These are phyloP conservation scores for Ceratobasidium papillatum DNA, from an alignment of 1,284 basidiomycete species.

Conservation along the genomic window DNA sequence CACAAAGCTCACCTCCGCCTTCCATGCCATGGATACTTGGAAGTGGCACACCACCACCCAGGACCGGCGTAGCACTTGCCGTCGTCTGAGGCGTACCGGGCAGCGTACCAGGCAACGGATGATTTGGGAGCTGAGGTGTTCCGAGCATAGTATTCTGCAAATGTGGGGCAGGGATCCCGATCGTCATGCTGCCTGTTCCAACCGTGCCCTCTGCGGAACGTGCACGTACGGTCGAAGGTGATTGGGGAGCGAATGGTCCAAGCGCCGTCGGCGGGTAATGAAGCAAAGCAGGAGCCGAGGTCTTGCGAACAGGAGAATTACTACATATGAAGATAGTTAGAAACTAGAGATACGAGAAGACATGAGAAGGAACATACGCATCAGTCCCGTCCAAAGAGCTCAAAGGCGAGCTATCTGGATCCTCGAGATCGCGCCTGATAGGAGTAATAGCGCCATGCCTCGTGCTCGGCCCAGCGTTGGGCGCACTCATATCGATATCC, in stretches of 20 bases:
- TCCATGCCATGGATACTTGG: not conserved
- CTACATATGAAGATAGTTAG: not conserved
- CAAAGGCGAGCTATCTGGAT: slow-evolving; percentile 30
- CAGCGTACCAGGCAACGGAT: slow-evolving; percentile 20
- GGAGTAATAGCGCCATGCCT: slow-evolving; percentile 27
- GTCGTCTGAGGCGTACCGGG: slow-evolving; percentile 21
- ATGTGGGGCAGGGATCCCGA: not conserved
- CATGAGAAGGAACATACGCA: not conserved
- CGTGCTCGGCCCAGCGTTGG: not conserved
- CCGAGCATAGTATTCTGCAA: not conserved
- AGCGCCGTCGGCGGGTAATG: slow-evolving; percentile 10
- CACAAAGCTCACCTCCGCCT: not conserved
- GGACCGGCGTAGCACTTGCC: slow-evolving; percentile 13
- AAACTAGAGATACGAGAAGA: not conserved
- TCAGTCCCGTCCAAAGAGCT: slow-evolving; percentile 29
- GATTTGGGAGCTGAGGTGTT: slow-evolving; percentile 30
- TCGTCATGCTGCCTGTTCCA: not conserved
- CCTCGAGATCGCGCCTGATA: not conserved
- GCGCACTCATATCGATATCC: slow-evolving; percentile 23
- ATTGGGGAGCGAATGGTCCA: slow-evolving; percentile 11
- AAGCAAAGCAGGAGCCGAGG: slow-evolving; percentile 1
- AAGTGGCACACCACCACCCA: not conserved
- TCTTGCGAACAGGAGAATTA: slow-evolving; percentile 16
- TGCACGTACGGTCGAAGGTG: slow-evolving; percentile 3
- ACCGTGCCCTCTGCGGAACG: not conserved